phyloP scores from a whole-genome alignment of 345 rosid species.

The Syzygium aromaticum region DNA sequence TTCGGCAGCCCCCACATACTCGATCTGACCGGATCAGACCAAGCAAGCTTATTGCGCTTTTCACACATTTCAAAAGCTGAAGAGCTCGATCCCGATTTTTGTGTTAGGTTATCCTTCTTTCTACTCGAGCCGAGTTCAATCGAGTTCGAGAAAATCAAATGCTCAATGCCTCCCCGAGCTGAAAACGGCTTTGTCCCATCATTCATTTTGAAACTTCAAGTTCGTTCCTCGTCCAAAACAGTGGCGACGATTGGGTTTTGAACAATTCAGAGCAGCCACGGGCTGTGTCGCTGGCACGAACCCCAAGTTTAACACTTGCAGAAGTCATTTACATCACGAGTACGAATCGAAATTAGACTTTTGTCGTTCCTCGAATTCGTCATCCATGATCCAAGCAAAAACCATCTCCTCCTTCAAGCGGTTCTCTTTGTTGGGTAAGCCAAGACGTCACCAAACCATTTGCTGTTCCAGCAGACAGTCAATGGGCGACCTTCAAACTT shows the following conservation, averaged over 20 bases:
- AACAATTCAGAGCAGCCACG: too few relatives aligned
- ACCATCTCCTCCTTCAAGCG: not conserved
- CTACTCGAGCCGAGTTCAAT: not conserved
- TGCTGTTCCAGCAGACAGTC: not conserved
- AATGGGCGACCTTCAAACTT: not conserved
- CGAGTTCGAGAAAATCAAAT: not conserved
- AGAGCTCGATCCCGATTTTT: not conserved
- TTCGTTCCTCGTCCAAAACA: not conserved
- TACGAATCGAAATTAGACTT: not conserved
- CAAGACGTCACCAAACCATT: not conserved
- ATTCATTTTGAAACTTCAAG: not conserved
- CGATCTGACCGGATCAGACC: fast-evolving
- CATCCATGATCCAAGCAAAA: not conserved
- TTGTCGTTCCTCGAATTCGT: not conserved
- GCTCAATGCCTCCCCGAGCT: not conserved
- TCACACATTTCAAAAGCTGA: not conserved
- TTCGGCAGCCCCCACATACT: not conserved
- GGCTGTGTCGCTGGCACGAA: too few relatives aligned
- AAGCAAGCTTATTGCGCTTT: fast-evolving
- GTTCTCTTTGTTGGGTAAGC: not conserved
- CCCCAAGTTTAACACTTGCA: not conserved
- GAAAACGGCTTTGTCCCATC: not conserved
- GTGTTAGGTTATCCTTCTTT: not conserved
- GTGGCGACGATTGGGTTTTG: too few relatives aligned
- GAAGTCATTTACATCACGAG: not conserved